Percentiles rank a stretch among this genome's conserved stretches.
Conservation (phyloP, 306 rosid species). For the Hippophae gyantsensis region DNA sequence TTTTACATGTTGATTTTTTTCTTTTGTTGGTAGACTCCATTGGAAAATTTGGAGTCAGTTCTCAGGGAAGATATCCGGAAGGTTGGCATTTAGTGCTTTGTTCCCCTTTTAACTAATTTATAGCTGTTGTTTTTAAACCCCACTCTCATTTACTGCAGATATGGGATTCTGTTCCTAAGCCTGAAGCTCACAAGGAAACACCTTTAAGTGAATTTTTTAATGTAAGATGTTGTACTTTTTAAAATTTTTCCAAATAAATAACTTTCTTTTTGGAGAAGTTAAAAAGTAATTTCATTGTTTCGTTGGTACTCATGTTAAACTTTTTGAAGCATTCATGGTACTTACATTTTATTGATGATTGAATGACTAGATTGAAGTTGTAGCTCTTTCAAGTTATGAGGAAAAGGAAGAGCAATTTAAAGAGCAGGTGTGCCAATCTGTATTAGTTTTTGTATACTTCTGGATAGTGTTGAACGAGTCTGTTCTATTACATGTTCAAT, state of each 20-base stretch:
- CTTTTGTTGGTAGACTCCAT: conserved; percentile 61
- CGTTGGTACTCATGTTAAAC: not conserved
- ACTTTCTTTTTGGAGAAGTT: not conserved
- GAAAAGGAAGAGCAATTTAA: conserved; percentile 93
- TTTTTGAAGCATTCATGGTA: not conserved
- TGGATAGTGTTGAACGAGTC: not conserved
- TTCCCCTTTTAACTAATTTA: conserved; percentile 4
- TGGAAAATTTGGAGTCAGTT: conserved; percentile 95
- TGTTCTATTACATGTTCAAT: conserved; percentile 1
- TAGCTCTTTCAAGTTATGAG: conserved; percentile 93
- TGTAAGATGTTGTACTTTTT: conserved; percentile 24
- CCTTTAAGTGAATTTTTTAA: conserved; percentile 95
- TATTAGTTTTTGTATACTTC: conserved; percentile 2
- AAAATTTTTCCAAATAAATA: not conserved
- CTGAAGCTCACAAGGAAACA: conserved; percentile 73
- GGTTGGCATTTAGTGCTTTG: conserved; percentile 31
- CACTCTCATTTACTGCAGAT: conserved; percentile 40
- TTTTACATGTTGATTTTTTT: conserved; percentile 19
- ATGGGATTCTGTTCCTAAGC: conserved; percentile 99
- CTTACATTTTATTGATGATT: conserved; percentile 22
- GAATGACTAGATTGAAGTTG: conserved; percentile 73
- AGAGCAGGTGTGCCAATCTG: conserved; percentile 66
- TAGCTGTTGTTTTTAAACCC: conserved; percentile 9
- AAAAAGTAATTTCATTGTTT: not conserved
- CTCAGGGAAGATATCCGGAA: conserved; percentile 96